phyloP scores from a whole-genome alignment of 2,329 filamentous ascomycete genomes.

The Neophaeococcomyces mojaviensis region DNA sequence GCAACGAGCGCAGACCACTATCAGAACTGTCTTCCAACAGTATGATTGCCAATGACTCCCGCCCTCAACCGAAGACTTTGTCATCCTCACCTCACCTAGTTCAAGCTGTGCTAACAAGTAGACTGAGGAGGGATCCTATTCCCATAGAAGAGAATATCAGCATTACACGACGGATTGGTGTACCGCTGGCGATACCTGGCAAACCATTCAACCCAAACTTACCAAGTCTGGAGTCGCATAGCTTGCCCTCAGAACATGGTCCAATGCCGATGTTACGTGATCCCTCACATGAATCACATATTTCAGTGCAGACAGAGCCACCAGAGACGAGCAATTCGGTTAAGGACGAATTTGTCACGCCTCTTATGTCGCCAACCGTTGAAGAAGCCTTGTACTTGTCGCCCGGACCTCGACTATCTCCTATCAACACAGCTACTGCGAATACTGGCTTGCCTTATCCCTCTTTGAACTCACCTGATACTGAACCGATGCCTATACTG shows the following conservation, averaged over 20 bases:
- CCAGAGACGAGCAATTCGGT: constrained; percentile 2
- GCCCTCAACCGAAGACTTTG: constrained; percentile 10
- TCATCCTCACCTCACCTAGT: constrained; percentile 18
- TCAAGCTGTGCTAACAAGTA: constrained; percentile 16
- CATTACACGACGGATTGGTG: constrained; percentile 8
- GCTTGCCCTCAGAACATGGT: constrained; percentile 22
- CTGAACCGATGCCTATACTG: constrained; percentile 4
- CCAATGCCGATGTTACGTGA: constrained; percentile 27
- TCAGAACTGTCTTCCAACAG: constrained; percentile 28
- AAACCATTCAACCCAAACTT: constrained; percentile 4
- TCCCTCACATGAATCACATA: constrained; percentile 22
- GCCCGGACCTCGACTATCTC: not conserved
- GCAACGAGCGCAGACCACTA: constrained; percentile 7
- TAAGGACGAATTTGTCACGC: constrained; percentile 3
- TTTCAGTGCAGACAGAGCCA: constrained; percentile 25
- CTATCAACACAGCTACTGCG: not conserved
- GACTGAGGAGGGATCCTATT: constrained; percentile 8
- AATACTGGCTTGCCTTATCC: constrained; percentile 2
- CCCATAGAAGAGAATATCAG: constrained; percentile 15
- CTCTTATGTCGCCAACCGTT: constrained; percentile 3
- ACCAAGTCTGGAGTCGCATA: constrained; percentile 8
- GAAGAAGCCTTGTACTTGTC: not conserved
- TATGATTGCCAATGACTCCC: constrained; percentile 21
- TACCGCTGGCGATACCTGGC: not conserved
- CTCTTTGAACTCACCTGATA: not conserved